A percentile compares a stretch with the other conserved stretches of the same genome.
phyloP scores from a whole-genome alignment of 345 rosid genomes.

The Citrus mangshanensis region DNA sequence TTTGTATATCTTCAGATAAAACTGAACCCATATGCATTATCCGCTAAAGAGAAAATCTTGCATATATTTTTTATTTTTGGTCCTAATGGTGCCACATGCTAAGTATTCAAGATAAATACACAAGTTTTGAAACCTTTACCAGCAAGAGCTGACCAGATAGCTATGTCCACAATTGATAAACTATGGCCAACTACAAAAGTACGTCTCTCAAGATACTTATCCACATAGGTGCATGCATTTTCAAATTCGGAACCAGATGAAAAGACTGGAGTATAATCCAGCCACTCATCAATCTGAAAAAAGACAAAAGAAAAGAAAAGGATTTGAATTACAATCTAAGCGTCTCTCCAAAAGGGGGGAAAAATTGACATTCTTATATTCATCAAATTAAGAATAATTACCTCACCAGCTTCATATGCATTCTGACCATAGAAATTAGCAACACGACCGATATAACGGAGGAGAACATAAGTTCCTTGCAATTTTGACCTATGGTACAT shows the following conservation, averaged over 20 bases:
- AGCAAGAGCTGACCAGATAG: conserved; percentile 82
- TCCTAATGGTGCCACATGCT: not conserved
- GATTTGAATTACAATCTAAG: too few species aligned
- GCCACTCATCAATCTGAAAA: conserved; percentile 25
- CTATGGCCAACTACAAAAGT: conserved; percentile 69
- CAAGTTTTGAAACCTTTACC: conserved; percentile 38
- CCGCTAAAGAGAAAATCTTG: too few species aligned
- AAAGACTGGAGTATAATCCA: conserved; percentile 60
- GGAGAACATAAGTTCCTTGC: conserved; percentile 54
- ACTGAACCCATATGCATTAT: too few species aligned
- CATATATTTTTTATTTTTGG: too few species aligned
- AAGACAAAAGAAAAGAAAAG: not conserved
- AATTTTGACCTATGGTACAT: conserved; percentile 41
- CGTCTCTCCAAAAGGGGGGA: too few species aligned
- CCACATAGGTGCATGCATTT: conserved; percentile 59
- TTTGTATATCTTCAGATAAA: too few species aligned
- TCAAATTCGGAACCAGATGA: conserved; percentile 81
- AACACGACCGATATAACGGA: conserved; percentile 60
- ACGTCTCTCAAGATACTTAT: conserved; percentile 43
- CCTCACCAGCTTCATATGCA: conserved; percentile 11
- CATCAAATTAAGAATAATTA: conserved; percentile 15
- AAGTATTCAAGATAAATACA: not conserved
- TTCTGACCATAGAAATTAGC: not conserved
- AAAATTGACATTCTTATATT: not conserved
- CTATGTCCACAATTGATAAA: conserved; percentile 79